These are phyloP conservation scores for Alternaria brassicae DNA, from an alignment of 2,329 filamentous ascomycete species.

Conservation along the genomic window DNA sequence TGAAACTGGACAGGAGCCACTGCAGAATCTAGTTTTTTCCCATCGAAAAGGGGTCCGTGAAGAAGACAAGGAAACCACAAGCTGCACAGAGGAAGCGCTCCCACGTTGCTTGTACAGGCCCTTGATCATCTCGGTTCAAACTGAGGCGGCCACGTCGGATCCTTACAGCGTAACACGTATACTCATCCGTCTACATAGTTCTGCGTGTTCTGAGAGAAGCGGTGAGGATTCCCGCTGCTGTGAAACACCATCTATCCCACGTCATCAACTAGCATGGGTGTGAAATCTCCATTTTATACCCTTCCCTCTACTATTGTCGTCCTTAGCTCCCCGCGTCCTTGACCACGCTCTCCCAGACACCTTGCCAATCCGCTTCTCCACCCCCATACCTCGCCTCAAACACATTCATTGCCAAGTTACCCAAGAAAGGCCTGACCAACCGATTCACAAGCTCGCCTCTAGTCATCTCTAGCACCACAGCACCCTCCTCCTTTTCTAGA, in stretches of 20 bases:
- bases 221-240: background rate
- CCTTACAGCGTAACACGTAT: background rate
- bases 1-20: slow-evolving; percentile 9
- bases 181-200: background rate
- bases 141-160: background rate
- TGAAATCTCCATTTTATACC: background rate
- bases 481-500: slow-evolving; percentile 44
- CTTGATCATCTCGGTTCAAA: too few species aligned
- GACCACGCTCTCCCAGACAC: slow-evolving; percentile 44
- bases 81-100: background rate
- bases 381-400: slow-evolving; percentile 95
- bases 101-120: too few species aligned
- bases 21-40: background rate
- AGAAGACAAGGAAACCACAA: background rate
- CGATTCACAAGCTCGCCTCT: slow-evolving; percentile 72
- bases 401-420: slow-evolving; percentile 87
- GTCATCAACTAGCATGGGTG: background rate
- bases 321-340: slow-evolving; percentile 32
- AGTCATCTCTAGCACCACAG: slow-evolving; percentile 60
- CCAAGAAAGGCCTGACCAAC: slow-evolving; percentile 86
- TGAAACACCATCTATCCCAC: background rate
- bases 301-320: background rate
- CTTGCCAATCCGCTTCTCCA: slow-evolving; percentile 55
- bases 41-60: too few species aligned
- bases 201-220: background rate